Evolutionary conservation across 805 yeast species (phyloP).

Genomic region (Yarrowia divulgata): DNA sequence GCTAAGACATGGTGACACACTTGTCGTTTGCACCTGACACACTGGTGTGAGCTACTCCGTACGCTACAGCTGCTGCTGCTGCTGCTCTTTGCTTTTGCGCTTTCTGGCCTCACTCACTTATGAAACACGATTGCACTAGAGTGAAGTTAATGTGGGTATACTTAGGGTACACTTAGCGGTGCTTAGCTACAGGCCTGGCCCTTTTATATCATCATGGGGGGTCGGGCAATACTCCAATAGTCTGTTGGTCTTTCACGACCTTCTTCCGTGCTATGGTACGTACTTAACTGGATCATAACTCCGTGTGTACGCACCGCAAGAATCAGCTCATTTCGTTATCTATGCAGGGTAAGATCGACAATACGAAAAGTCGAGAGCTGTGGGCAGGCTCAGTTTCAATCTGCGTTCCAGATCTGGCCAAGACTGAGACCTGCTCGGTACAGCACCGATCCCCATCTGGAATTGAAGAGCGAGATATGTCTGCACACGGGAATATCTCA

Average conservation of each 20-base stretch:
- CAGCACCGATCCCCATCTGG: background rate
- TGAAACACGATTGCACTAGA: conserved; percentile 27
- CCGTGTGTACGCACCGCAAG: too few relatives aligned
- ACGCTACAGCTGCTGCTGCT: too few relatives aligned
- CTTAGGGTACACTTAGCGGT: too few relatives aligned
- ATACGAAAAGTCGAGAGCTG: background rate
- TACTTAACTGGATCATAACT: too few relatives aligned
- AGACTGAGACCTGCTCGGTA: background rate
- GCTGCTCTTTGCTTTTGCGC: background rate
- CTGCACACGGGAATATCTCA: too few relatives aligned
- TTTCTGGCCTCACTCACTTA: conserved; percentile 1
- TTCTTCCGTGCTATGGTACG: too few relatives aligned
- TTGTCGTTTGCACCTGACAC: background rate
- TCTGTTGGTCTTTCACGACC: too few relatives aligned
- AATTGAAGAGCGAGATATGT: background rate
- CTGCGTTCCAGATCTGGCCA: conserved; percentile 10
- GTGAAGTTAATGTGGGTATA: background rate
- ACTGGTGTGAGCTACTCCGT: background rate
- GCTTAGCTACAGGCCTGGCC: too few relatives aligned
- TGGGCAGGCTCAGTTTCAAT: background rate
- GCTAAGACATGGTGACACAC: conserved; percentile 1
- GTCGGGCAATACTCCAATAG: too few relatives aligned
- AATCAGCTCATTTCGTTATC: conserved; percentile 33
- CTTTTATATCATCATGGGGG: too few relatives aligned
- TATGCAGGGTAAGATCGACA: conserved; percentile 19